These are phyloP conservation scores for Xylaria sp. DNA, from an alignment of 2,329 filamentous ascomycete species.

Conservation along the genomic window DNA sequence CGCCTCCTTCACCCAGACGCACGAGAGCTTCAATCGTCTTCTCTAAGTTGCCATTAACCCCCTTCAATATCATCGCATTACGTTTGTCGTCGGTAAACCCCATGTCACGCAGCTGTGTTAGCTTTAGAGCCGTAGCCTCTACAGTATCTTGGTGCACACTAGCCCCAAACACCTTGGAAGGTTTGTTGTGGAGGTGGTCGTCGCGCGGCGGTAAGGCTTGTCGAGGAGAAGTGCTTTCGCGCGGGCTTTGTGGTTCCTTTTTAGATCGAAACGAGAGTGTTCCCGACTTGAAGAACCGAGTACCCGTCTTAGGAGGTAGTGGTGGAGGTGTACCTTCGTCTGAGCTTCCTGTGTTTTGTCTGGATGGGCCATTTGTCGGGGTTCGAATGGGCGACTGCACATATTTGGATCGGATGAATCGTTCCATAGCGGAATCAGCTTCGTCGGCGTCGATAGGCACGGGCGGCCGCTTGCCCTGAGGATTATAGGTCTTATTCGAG, in stretches of 20 bases:
- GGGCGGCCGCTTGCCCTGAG: conserved; percentile 79
- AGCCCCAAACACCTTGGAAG: conserved; percentile 72
- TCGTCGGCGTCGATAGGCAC: conserved; percentile 92
- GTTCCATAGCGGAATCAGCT: conserved; percentile 91
- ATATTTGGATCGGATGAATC: conserved; percentile 95
- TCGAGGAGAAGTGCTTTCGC: conserved; percentile 44
- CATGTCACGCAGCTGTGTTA: conserved; percentile 83
- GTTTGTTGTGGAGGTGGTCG: conserved; percentile 61
- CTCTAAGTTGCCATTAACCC: conserved; percentile 83
- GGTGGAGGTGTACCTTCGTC: conserved; percentile 66
- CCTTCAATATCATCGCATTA: conserved; percentile 81
- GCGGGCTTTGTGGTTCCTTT: conserved; percentile 50
- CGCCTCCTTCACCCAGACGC: conserved; percentile 75
- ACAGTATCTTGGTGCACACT: conserved; percentile 60
- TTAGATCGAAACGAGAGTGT: conserved; percentile 68
- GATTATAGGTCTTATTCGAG: conserved; percentile 90
- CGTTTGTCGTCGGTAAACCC: conserved; percentile 85
- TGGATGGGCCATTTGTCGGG: conserved; percentile 43
- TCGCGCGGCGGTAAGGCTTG: conserved; percentile 42
- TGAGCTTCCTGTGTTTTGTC: conserved; percentile 53
- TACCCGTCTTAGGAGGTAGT: conserved; percentile 66
- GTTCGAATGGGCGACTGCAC: conserved; percentile 58
- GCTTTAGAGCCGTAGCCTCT: conserved; percentile 75
- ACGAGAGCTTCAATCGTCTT: conserved; percentile 84
- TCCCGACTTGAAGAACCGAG: conserved; percentile 62